A percentile compares a stretch with the other conserved stretches of the same genome.
Evolutionary conservation across 768 basidiomycete genomes (phyloP).

Genomic region (Hypholoma fasciculare): DNA sequence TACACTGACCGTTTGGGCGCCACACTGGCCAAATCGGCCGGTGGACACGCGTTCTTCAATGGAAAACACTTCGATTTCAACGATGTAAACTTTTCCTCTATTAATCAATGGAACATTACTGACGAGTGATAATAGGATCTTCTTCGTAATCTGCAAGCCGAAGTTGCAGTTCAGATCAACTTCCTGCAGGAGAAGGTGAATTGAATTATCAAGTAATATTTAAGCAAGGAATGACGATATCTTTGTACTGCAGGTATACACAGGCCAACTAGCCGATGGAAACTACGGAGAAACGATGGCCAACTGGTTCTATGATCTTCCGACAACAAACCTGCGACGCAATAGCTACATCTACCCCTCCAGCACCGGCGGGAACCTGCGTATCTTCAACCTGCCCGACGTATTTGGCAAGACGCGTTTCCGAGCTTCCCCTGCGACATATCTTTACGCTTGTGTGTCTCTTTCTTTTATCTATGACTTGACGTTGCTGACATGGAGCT

Average conservation of each 20-base stretch:
- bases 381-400: slow-evolving; percentile 56
- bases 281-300: slow-evolving; percentile 45
- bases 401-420: slow-evolving; percentile 50
- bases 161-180: background rate
- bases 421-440: slow-evolving; percentile 40
- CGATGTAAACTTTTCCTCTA: slow-evolving; percentile 49
- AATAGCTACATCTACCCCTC: slow-evolving; percentile 73
- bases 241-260: slow-evolving; percentile 47
- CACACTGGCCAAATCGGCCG: slow-evolving; percentile 31
- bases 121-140: slow-evolving; percentile 50
- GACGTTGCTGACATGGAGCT: background rate
- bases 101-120: background rate
- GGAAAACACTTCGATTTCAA: slow-evolving; percentile 75
- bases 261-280: slow-evolving; percentile 54
- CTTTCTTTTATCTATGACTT: background rate
- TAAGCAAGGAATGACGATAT: background rate
- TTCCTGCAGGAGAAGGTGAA: slow-evolving; percentile 69
- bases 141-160: slow-evolving; percentile 42
- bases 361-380: slow-evolving; percentile 43
- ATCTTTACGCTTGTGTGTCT: slow-evolving; percentile 63
- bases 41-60: slow-evolving; percentile 83
- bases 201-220: background rate
- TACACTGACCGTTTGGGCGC: slow-evolving; percentile 65
- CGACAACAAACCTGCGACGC: slow-evolving; percentile 66
- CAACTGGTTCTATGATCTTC: slow-evolving; percentile 90